These are phyloP conservation scores for Scleromitrula shiraiana DNA, from an alignment of 2,329 filamentous ascomycete species.

Conservation along the genomic window DNA sequence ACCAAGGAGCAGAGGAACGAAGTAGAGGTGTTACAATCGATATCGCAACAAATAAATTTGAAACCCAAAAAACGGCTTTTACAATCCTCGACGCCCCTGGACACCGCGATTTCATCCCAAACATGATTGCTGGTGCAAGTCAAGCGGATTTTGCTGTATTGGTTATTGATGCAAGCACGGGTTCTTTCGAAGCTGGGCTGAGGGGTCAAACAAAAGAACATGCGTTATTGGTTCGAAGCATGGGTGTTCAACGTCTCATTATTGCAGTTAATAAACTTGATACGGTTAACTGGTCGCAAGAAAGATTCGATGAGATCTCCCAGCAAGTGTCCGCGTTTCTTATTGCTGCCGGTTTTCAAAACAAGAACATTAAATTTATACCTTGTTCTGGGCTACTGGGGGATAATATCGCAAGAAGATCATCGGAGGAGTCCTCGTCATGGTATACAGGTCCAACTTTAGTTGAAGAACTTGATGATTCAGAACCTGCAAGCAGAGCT, in stretches of 20 bases:
- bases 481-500: conserved; percentile 62
- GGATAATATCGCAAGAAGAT: conserved; percentile 67
- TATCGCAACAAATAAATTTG: conserved; percentile 90
- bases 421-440: conserved; percentile 46
- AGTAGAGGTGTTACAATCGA: conserved; percentile 91
- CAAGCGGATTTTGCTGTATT: conserved; percentile 94
- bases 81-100: conserved; percentile 94
- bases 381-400: conserved; percentile 85
- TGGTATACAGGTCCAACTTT: conserved; percentile 82
- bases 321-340: conserved; percentile 80
- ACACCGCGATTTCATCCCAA: conserved; percentile 92
- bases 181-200: conserved; percentile 87
- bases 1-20: conserved; percentile 84
- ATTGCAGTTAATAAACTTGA: conserved; percentile 96
- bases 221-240: conserved; percentile 77
- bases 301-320: conserved; percentile 76
- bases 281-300: conserved; percentile 72
- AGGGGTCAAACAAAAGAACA: conserved; percentile 94
- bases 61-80: conserved; percentile 78
- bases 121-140: conserved; percentile 96
- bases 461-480: conserved; percentile 77
- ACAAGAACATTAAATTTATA: conserved; percentile 76
- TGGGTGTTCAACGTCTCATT: conserved; percentile 81
- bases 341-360: conserved; percentile 69
- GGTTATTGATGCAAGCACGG: conserved; percentile 83